Evolutionary conservation across 345 rosid species (phyloP).

Genomic region (Fremontodendron californicum): DNA sequence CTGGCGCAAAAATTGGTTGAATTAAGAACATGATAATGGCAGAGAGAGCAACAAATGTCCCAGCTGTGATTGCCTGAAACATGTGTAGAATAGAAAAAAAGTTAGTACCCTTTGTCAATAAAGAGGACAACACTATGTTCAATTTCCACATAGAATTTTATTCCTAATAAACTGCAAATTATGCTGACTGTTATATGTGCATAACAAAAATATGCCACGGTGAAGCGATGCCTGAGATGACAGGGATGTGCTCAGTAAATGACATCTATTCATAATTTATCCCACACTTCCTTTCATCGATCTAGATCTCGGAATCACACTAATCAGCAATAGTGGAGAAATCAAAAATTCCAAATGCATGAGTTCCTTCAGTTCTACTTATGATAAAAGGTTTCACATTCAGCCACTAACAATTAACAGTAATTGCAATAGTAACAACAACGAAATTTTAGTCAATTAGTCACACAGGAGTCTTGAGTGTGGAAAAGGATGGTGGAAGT

Average conservation of each 20-base stretch:
- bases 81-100: not conserved
- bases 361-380: not conserved
- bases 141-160: not conserved
- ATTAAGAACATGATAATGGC: slow-evolving; percentile 48
- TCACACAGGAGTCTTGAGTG: not conserved
- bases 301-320: not conserved
- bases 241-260: not conserved
- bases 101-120: not conserved
- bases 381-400: not conserved
- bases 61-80: slow-evolving; percentile 45
- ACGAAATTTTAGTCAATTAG: not conserved
- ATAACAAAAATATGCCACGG: not conserved
- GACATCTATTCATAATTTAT: not conserved
- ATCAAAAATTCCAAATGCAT: not conserved
- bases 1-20: slow-evolving; percentile 66
- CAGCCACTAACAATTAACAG: no score
- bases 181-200: not conserved
- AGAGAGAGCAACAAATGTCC: slow-evolving; percentile 51
- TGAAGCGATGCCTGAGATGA: not conserved
- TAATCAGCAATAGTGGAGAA: not conserved
- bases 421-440: not conserved
- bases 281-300: not conserved
- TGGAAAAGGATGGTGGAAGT: not conserved
- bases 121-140: not conserved
- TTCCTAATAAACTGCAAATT: not conserved